Conservation (phyloP, 768 basidiomycete genomes). For the Grammothele lineata region DNA sequence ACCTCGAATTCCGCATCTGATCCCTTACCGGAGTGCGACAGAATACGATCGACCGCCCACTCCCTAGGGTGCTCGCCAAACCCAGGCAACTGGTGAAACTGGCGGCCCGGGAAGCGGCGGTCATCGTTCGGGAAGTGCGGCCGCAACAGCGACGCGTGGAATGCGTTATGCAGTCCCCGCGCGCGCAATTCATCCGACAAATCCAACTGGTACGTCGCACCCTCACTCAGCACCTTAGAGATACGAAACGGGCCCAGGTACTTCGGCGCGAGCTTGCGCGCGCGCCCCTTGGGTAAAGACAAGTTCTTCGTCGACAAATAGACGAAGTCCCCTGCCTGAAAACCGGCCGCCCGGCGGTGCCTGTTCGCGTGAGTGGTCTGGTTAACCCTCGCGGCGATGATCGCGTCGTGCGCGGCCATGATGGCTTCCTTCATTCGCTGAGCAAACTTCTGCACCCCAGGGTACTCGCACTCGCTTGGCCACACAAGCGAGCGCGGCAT, state of each 20-base stretch:
- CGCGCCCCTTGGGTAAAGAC: conserved; percentile 25
- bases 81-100: conserved; percentile 28
- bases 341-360: conserved; percentile 7
- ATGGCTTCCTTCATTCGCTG: conserved; percentile 21
- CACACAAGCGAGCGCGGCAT: conserved; percentile 11
- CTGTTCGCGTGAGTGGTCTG: conserved; percentile 29
- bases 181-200: conserved; percentile 24
- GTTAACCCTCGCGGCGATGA: conserved; percentile 27
- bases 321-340: conserved; percentile 24
- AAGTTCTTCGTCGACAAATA: conserved; percentile 37
- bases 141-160: conserved; percentile 31
- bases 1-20: conserved; percentile 1
- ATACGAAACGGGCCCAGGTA: conserved; percentile 36
- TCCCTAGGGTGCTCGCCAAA: conserved; percentile 32
- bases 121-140: conserved; percentile 28
- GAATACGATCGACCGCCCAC: conserved; percentile 34
- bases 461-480: neutral
- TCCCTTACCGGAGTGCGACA: conserved; percentile 12
- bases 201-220: conserved; percentile 26
- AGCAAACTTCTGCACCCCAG: conserved; percentile 25
- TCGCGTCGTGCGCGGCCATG: conserved; percentile 31
- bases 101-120: conserved; percentile 30
- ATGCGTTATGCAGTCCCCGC: conserved; percentile 28
- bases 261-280: conserved; percentile 31
- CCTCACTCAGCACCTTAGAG: neutral